Evolutionary conservation across 1,284 basidiomycete species (phyloP).

Genomic region (Pulveroboletus sp.): DNA sequence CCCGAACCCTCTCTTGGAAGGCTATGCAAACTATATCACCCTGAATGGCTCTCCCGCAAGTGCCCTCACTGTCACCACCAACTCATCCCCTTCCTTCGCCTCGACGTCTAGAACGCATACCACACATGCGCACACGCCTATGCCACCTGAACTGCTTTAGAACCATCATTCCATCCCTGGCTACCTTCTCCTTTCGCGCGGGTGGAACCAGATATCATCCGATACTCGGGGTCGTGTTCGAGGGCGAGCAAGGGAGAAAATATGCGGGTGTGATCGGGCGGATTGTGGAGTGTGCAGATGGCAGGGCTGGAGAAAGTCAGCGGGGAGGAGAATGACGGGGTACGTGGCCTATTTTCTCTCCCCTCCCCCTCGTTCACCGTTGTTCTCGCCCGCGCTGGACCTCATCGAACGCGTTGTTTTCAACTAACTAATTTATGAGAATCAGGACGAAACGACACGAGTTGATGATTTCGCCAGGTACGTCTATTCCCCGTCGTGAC

Average conservation of each 20-base stretch:
- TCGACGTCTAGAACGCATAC: conserved; percentile 18
- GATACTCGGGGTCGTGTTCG: conserved; percentile 81
- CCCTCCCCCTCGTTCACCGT: not conserved
- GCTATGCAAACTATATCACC: not conserved
- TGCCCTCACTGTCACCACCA: conserved; percentile 3
- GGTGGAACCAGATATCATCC: conserved; percentile 66
- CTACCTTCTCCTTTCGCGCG: conserved; percentile 77
- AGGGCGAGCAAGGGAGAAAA: conserved; percentile 77
- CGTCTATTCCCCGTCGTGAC: conserved; percentile 23
- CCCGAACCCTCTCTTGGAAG: conserved; percentile 6
- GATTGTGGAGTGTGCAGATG: conserved; percentile 73
- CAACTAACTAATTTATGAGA: conserved; percentile 78
- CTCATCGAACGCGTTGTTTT: not conserved
- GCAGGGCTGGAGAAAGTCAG: conserved; percentile 71
- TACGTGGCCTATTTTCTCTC: conserved; percentile 30
- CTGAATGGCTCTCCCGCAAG: conserved; percentile 12
- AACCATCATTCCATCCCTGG: conserved; percentile 84
- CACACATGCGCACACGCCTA: conserved; percentile 23
- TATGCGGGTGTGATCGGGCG: conserved; percentile 77
- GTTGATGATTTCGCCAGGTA: conserved; percentile 37
- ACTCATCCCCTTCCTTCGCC: not conserved
- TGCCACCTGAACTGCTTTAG: conserved; percentile 71
- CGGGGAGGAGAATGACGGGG: conserved; percentile 50
- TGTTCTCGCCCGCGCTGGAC: not conserved
- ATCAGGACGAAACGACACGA: conserved; percentile 91